phyloP scores from a whole-genome alignment of 2,329 filamentous ascomycete genomes.

The Corynespora cassiicola region DNA sequence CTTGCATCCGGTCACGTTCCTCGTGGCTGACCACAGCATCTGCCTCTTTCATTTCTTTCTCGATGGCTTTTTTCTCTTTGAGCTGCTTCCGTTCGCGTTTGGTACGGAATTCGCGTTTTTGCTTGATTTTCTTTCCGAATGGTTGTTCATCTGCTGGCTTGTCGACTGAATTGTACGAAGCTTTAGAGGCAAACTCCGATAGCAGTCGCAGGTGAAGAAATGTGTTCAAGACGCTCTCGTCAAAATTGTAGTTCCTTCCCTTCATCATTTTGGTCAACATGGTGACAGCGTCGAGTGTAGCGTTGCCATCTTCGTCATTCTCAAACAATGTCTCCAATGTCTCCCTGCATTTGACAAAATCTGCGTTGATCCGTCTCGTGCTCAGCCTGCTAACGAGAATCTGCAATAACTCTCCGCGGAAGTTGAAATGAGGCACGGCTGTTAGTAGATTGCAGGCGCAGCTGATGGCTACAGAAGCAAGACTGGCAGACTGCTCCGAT shows the following conservation, averaged over 20 bases:
- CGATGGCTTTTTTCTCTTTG: constrained; percentile 84
- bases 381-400: constrained; percentile 87
- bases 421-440: constrained; percentile 96
- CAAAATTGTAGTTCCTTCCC: constrained; percentile 78
- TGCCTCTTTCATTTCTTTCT: constrained; percentile 92
- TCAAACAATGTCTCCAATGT: constrained; percentile 82
- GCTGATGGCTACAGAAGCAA: constrained; percentile 79
- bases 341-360: constrained; percentile 78
- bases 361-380: constrained; percentile 71
- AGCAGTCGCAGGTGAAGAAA: constrained; percentile 90
- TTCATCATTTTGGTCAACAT: constrained; percentile 96
- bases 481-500: constrained; percentile 44
- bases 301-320: constrained; percentile 87
- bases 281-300: constrained; percentile 84
- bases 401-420: constrained; percentile 83
- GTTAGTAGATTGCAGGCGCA: constrained; percentile 84
- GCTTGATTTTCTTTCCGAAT: constrained; percentile 67
- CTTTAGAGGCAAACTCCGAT: constrained; percentile 85
- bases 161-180: constrained; percentile 79
- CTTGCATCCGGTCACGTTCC: constrained; percentile 91
- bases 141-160: constrained; percentile 55
- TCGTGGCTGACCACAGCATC: constrained; percentile 92
- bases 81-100: constrained; percentile 84
- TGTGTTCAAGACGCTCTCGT: constrained; percentile 86
- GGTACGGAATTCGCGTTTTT: constrained; percentile 84